Evolutionary conservation across 2,329 filamentous ascomycete species (phyloP).

Genomic region (Hirsutella rhossiliensis): DNA sequence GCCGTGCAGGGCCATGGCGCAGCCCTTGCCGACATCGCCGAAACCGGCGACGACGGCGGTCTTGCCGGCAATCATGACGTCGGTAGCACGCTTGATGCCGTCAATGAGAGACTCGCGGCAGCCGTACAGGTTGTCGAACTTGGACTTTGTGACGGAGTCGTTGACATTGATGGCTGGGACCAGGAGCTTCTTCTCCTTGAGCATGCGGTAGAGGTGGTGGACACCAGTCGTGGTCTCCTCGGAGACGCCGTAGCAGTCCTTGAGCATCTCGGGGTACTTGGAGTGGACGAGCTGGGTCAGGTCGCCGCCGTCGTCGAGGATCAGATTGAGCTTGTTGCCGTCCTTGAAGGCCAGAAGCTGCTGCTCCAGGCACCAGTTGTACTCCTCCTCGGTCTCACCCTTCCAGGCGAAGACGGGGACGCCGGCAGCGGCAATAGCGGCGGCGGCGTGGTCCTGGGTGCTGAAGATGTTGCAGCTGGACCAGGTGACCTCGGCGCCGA

Average conservation of each 20-base stretch:
- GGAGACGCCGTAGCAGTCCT: constrained; percentile 95
- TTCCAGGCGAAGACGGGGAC: constrained; percentile 74
- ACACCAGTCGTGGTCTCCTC: constrained; percentile 99
- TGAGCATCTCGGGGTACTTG: constrained; percentile 98
- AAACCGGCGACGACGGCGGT: constrained; percentile 94
- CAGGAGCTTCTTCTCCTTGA: constrained; percentile 81
- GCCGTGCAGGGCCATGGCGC: constrained; percentile 85
- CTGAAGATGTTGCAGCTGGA: constrained; percentile 99
- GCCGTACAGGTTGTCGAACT: constrained; percentile 99
- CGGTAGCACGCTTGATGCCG: constrained; percentile 99
- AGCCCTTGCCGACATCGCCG: constrained; percentile 99
- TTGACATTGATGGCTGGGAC: constrained; percentile 99
- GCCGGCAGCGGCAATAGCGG: constrained; percentile 88
- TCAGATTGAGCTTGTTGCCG: constrained; percentile 91
- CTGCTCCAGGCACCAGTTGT: constrained; percentile 99
- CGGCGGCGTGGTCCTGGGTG: constrained; percentile 96
- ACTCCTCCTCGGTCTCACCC: constrained; percentile 98
- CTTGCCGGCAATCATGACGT: constrained; percentile 99
- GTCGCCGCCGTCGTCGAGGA: constrained; percentile 97
- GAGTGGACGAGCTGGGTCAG: constrained; percentile 90
- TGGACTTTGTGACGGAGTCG: constrained; percentile 99
- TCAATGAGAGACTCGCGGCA: constrained; percentile 98
- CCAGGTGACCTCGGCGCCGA: constrained; percentile 98
- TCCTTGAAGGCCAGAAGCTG: constrained; percentile 96
- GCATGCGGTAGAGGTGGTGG: constrained; percentile 97